Evolutionary conservation across 805 yeast genomes (phyloP).

Genomic region (Candida maris): DNA sequence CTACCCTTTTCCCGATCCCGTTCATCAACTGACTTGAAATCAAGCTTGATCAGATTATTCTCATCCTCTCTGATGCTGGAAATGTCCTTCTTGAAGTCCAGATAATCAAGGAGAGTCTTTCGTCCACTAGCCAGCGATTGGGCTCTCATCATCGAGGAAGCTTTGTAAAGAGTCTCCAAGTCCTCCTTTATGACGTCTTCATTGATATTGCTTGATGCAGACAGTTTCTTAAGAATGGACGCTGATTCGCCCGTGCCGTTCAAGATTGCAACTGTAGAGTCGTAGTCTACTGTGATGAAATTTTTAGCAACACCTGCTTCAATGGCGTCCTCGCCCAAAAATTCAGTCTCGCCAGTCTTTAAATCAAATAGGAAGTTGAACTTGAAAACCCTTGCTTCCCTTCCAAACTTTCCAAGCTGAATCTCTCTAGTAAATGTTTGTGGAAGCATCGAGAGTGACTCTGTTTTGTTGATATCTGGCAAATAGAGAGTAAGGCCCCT

Average conservation of each 20-base stretch:
- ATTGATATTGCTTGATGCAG: conserved; percentile 6
- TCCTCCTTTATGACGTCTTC: conserved; percentile 27
- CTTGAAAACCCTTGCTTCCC: conserved; percentile 37
- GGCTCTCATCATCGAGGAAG: conserved; percentile 28
- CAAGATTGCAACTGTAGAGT: conserved; percentile 54
- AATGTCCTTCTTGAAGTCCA: conserved; percentile 22
- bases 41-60: conserved; percentile 22
- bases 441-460: conserved; percentile 66
- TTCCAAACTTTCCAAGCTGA: conserved; percentile 46
- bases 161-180: conserved; percentile 32
- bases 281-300: conserved; percentile 58
- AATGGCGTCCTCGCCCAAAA: conserved; percentile 27
- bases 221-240: conserved; percentile 4
- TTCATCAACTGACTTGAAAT: conserved; percentile 18
- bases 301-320: conserved; percentile 40
- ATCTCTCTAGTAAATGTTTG: conserved; percentile 41
- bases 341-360: conserved; percentile 14
- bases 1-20: conserved; percentile 4
- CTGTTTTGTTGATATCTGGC: conserved; percentile 45
- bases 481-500: conserved; percentile 68
- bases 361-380: conserved; percentile 20
- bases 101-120: conserved; percentile 15
- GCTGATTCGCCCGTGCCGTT: conserved; percentile 15
- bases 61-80: conserved; percentile 21
- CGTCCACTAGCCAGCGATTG: conserved; percentile 39